Evolutionary conservation across 106 monocot species (phyloP).

Genomic region (Apostasia shenzhenica): DNA sequence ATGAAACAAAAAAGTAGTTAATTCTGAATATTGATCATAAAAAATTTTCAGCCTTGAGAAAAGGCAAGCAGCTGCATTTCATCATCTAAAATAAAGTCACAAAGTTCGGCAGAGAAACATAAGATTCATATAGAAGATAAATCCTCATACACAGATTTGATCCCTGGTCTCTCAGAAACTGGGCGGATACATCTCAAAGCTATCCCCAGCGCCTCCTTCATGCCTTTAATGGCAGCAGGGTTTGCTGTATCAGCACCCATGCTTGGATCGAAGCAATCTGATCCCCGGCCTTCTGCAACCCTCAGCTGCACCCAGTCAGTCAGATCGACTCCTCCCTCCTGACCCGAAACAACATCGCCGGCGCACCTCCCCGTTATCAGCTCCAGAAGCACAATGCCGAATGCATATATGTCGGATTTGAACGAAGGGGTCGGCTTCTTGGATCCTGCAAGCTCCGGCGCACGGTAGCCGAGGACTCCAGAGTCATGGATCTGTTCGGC

Average conservation of each 20-base stretch:
- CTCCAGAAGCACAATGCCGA: slow-evolving; percentile 83
- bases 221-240: slow-evolving; percentile 24
- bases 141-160: slow-evolving; percentile 95
- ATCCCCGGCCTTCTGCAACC: slow-evolving; percentile 74
- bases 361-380: slow-evolving; percentile 85
- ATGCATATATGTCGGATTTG: slow-evolving; percentile 84
- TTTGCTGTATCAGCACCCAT: slow-evolving; percentile 36
- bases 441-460: slow-evolving; percentile 70
- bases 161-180: slow-evolving; percentile 73
- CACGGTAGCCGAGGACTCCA: slow-evolving; percentile 75
- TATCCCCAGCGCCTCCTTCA: slow-evolving; percentile 86
- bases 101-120: too few species aligned
- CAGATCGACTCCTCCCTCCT: slow-evolving; percentile 76
- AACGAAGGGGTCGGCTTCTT: slow-evolving; percentile 83
- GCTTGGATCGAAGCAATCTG: slow-evolving; percentile 68
- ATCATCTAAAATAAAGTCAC: too few species aligned
- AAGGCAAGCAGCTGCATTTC: too few species aligned
- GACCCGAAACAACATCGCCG: slow-evolving; percentile 70
- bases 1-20: too few species aligned
- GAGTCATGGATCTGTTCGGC: slow-evolving; percentile 68
- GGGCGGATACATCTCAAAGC: slow-evolving; percentile 91
- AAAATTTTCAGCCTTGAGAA: too few species aligned
- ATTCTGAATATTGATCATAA: too few species aligned
- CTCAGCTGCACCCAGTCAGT: slow-evolving; percentile 81
- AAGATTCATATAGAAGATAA: slow-evolving; percentile 69